Base-by-base conservation (phyloP, 352 stramenopile genomes). In the Elongisporangium undulatum region DNA sequence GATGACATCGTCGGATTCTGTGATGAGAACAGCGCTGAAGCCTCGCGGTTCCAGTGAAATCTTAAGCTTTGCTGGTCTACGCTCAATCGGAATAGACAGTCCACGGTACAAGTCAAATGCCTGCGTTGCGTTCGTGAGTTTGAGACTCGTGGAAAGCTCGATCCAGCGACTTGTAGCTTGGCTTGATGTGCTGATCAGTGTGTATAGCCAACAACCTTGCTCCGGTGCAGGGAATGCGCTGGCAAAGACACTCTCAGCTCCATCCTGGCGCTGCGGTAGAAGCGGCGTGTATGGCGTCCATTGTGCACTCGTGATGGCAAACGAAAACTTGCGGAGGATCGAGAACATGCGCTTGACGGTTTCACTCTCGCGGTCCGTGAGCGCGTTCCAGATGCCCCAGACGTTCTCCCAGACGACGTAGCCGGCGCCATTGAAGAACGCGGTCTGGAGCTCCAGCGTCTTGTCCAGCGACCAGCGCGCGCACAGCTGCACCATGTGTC, bases 361-460 rank as follows among this genome's bases (percentile, higher is more conserved):
- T 59, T 89, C 75, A 61, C 74, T 75, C 68, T 96, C 85, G 9
- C 82, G 81, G 50, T 72, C 63, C 0, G 85, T 93, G 69, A 94
- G 88, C 10, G 68, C 74, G 51, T 92, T 94, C 82, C 80, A 95
- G 26, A 94, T 93, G 16, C 87, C 84, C 87, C 87, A 96, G 17
- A 96, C 83, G 59, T 96, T 96, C 51, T 96, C 87, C 87, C 87
- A 96, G 5, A 91, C 64, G 20, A 94, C 87, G 63, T 93, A 95
- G 4, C 87, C 85, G n/a, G 75, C 79, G 10, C 84, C 85, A 61
- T 96, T 96, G 59, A 95, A 96, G 58, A 92, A 92, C 17, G 87
- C 74, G 3, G 63, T 74, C 20, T 92, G 77, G 12, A 96, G 23
- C 38, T 93, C 87, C 0, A 69, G 55, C 9, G 74, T 64, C 22